Conservation (phyloP, 495 filamentous ascomycete species). For the Friedmanniomyces endolithicus region DNA sequence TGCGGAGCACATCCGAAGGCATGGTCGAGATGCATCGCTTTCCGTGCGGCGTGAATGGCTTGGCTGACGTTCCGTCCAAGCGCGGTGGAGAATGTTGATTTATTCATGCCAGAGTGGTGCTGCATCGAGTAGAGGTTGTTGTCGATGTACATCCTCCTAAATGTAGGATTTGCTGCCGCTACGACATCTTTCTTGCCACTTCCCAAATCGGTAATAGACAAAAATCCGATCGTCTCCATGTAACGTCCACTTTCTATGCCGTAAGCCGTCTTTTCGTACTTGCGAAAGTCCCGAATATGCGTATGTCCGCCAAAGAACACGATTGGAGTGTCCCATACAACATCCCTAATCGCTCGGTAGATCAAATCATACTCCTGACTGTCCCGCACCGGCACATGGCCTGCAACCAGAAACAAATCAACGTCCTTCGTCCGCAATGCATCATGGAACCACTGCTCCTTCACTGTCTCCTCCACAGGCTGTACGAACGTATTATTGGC, state of each 20-base stretch:
- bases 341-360: slow-evolving; percentile 63
- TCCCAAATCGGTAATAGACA: slow-evolving; percentile 66
- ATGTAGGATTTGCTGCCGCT: slow-evolving; percentile 37
- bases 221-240: slow-evolving; percentile 94
- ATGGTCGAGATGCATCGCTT: slow-evolving; percentile 56
- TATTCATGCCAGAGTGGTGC: slow-evolving; percentile 64
- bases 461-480: slow-evolving; percentile 61
- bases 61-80: slow-evolving; percentile 60
- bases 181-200: slow-evolving; percentile 29
- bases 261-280: slow-evolving; percentile 68
- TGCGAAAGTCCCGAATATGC: slow-evolving; percentile 75
- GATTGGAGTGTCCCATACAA: slow-evolving; percentile 70
- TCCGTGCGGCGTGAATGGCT: slow-evolving; percentile 58
- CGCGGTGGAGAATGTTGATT: slow-evolving; percentile 61
- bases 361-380: slow-evolving; percentile 67
- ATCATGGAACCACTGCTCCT: slow-evolving; percentile 79
- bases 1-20: slow-evolving; percentile 71
- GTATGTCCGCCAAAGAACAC: slow-evolving; percentile 89
- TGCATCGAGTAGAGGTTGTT: slow-evolving; percentile 81
- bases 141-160: slow-evolving; percentile 79
- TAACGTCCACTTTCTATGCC: slow-evolving; percentile 86
- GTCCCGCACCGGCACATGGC: slow-evolving; percentile 65
- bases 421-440: slow-evolving; percentile 67
- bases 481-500: slow-evolving; percentile 79
- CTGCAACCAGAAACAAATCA: slow-evolving; percentile 77